These are phyloP conservation scores for Salinomyces thailandicus DNA, from an alignment of 2,329 filamentous ascomycete species.

Conservation along the genomic window DNA sequence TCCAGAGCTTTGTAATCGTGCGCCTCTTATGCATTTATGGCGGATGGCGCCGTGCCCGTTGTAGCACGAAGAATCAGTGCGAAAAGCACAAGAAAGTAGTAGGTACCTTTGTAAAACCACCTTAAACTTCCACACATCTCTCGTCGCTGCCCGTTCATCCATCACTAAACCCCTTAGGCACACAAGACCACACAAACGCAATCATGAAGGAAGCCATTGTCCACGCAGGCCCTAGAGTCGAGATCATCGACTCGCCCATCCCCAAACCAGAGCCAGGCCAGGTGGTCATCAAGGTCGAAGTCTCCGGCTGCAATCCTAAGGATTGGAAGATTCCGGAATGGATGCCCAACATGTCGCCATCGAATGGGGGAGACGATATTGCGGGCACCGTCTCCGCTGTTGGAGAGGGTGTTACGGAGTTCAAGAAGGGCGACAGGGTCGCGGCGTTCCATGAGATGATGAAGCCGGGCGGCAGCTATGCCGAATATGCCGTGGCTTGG, in stretches of 20 bases:
- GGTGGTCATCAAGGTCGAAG: conserved; percentile 18
- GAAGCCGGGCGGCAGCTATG: conserved; percentile 43
- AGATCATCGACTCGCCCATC: conserved; percentile 17
- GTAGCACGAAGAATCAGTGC: neutral
- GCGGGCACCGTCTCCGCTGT: conserved; percentile 42
- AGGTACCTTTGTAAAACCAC: no score
- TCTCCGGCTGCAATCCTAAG: conserved; percentile 19
- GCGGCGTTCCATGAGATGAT: conserved; percentile 46
- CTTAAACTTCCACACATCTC: no score
- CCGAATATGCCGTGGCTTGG: conserved; percentile 50
- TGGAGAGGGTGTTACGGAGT: conserved; percentile 46
- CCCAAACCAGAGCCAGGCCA: conserved; percentile 16
- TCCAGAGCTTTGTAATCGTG: neutral
- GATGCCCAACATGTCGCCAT: conserved; percentile 23
- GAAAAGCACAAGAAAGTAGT: neutral
- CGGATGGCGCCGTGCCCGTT: neutral
- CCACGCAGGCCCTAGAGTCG: conserved; percentile 15
- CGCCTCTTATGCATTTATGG: neutral
- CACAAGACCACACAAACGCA: no score
- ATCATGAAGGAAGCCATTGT: conserved; percentile 23
- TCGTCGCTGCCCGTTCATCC: no score
- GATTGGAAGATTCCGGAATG: conserved; percentile 16
- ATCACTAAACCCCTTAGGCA: neutral
- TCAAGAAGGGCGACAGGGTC: conserved; percentile 48
- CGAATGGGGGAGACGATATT: conserved; percentile 28